A percentile compares a stretch with the other conserved stretches of the same genome.
phyloP scores from a whole-genome alignment of 75 land plant species.

The Selaginella tamariscina region DNA sequence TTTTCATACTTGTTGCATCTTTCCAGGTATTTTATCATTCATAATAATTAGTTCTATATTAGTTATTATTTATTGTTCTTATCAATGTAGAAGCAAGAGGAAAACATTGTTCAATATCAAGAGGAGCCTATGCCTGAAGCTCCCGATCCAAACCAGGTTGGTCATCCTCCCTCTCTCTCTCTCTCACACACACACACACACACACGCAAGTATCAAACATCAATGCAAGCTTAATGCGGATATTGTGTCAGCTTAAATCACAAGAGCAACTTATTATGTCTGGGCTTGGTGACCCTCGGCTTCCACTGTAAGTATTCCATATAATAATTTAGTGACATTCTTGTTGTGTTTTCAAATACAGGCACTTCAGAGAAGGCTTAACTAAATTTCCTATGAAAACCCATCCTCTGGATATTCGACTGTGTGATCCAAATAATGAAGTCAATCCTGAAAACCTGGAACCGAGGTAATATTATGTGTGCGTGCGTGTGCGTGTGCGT shows the following conservation, averaged over 20 bases:
- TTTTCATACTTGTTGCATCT: slow-evolving; percentile 74
- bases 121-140: slow-evolving; percentile 72
- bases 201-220: too few species aligned
- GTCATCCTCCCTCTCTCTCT: not conserved
- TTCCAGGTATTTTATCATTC: slow-evolving; percentile 46
- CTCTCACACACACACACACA: not conserved
- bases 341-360: too few species aligned
- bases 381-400: slow-evolving; percentile 10
- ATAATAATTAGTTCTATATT: not conserved
- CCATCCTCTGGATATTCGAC: slow-evolving; percentile 65
- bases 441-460: slow-evolving; percentile 31
- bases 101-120: slow-evolving; percentile 76
- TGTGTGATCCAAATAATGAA: slow-evolving; percentile 44
- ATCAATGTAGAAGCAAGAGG: slow-evolving; percentile 53
- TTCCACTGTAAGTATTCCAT: slow-evolving; percentile 52
- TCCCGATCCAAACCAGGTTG: slow-evolving; percentile 57
- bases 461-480: slow-evolving; percentile 58
- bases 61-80: not conserved
- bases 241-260: slow-evolving; percentile 39
- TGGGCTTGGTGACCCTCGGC: slow-evolving; percentile 69
- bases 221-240: not conserved
- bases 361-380: not conserved
- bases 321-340: not conserved
- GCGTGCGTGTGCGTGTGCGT: not conserved
- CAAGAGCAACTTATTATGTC: slow-evolving; percentile 53